Evolutionary conservation across 352 stramenopile species (phyloP).

Genomic region (Phytophthora tentaculata): DNA sequence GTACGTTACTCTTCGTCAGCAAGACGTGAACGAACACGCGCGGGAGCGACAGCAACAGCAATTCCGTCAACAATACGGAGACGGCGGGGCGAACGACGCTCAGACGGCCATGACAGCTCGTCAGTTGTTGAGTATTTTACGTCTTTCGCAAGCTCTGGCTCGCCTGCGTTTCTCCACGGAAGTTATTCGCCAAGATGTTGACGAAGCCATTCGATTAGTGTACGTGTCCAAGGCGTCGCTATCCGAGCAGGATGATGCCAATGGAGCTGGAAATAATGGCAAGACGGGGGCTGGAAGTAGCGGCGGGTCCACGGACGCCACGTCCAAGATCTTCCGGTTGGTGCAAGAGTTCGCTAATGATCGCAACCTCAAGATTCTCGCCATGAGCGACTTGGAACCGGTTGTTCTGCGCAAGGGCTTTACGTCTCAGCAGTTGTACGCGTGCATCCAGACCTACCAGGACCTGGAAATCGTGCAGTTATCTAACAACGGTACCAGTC

Average conservation of each 20-base stretch:
- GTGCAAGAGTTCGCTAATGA: slow-evolving; percentile 94
- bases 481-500: slow-evolving; percentile 73
- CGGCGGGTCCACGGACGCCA: slow-evolving; percentile 86
- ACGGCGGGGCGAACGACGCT: slow-evolving; percentile 78
- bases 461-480: slow-evolving; percentile 84
- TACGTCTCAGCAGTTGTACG: slow-evolving; percentile 94
- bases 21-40: slow-evolving; percentile 88
- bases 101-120: slow-evolving; percentile 99
- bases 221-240: slow-evolving; percentile 98
- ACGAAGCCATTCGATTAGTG: slow-evolving; percentile 96
- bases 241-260: slow-evolving; percentile 86
- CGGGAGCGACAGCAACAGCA: slow-evolving; percentile 63
- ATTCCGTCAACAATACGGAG: slow-evolving; percentile 45
- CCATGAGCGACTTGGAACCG: slow-evolving; percentile 92
- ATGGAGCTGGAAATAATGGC: slow-evolving; percentile 31
- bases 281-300: slow-evolving; percentile 29
- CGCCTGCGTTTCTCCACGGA: slow-evolving; percentile 95
- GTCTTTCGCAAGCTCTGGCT: slow-evolving; percentile 96
- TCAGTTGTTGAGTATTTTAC: slow-evolving; percentile 98
- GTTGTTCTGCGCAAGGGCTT: slow-evolving; percentile 97
- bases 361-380: slow-evolving; percentile 69
- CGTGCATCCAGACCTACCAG: slow-evolving; percentile 96
- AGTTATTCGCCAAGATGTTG: slow-evolving; percentile 97
- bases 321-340: slow-evolving; percentile 95
- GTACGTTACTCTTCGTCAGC: slow-evolving; percentile 96